These are phyloP conservation scores for Peronospora farinosa DNA, from an alignment of 352 stramenopile genomes.

Conservation along the genomic window DNA sequence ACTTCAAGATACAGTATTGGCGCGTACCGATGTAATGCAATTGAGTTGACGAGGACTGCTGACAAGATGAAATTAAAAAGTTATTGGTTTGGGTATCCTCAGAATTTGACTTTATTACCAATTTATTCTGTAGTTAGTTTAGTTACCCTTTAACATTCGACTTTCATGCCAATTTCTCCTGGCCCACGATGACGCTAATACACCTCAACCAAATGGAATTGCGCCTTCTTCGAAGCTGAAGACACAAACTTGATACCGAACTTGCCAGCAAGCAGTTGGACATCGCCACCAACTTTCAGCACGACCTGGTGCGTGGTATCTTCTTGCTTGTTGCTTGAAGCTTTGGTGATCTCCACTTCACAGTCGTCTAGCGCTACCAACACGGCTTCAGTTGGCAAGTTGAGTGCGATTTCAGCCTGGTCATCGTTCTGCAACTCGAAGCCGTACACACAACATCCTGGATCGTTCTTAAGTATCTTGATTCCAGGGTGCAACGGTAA, in stretches of 20 bases:
- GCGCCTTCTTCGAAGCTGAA: constrained; percentile 11
- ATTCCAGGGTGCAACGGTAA: constrained; percentile 26
- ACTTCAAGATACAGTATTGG: constrained; percentile 44
- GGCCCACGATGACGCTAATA: constrained; percentile 13
- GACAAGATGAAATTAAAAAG: neutral
- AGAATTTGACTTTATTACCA: neutral
- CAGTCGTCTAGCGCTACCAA: constrained; percentile 30
- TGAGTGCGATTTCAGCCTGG: constrained; percentile 21
- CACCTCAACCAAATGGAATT: constrained; percentile 27
- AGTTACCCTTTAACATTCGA: too few relatives aligned
- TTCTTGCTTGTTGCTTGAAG: neutral
- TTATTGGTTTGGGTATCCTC: neutral
- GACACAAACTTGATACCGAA: constrained; percentile 12
- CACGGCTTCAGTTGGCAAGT: constrained; percentile 31
- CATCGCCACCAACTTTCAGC: constrained; percentile 22
- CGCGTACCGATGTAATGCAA: constrained; percentile 22
- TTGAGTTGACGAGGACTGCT: neutral
- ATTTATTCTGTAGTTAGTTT: neutral
- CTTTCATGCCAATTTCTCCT: neutral
- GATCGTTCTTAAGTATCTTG: constrained; percentile 32
- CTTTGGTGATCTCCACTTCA: constrained; percentile 20
- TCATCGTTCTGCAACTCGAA: constrained; percentile 23
- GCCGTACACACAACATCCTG: constrained; percentile 42
- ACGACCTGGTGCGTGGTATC: too few relatives aligned
- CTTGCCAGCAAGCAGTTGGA: constrained; percentile 16